Percentiles rank a stretch among this genome's conserved stretches.
phyloP scores from a whole-genome alignment of 371 early-diverging fungal genomes.

The Rhizomucor pusillus region DNA sequence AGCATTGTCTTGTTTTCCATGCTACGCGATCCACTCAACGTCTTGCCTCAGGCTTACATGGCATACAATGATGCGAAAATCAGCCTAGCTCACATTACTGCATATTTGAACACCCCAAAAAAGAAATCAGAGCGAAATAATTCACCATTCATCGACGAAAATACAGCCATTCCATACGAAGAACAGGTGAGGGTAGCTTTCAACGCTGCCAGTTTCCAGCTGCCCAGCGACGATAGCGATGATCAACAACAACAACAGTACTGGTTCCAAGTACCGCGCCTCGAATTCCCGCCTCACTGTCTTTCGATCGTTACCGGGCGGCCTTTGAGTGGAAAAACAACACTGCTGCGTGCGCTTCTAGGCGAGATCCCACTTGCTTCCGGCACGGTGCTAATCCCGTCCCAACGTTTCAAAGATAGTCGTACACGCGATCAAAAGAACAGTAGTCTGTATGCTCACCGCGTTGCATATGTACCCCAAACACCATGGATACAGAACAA shows the following conservation, averaged over 20 bases:
- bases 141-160: slow-evolving; percentile 12
- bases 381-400: slow-evolving; percentile 47
- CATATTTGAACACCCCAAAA: slow-evolving; percentile 40
- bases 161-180: slow-evolving; percentile 5
- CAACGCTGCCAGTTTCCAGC: slow-evolving; percentile 21
- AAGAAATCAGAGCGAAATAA: slow-evolving; percentile 9
- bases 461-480: slow-evolving; percentile 73
- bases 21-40: slow-evolving; percentile 62
- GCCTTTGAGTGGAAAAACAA: slow-evolving; percentile 65
- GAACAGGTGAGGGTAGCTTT: slow-evolving; percentile 24
- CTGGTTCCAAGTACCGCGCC: slow-evolving; percentile 17
- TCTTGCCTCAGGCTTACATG: slow-evolving; percentile 60
- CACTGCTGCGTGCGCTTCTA: slow-evolving; percentile 64
- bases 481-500: slow-evolving; percentile 80
- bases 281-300: slow-evolving; percentile 55
- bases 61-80: slow-evolving; percentile 55
- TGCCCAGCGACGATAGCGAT: slow-evolving; percentile 13
- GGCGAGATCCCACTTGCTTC: slow-evolving; percentile 56
- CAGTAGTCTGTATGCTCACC: slow-evolving; percentile 17
- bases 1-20: slow-evolving; percentile 64
- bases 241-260: background rate
- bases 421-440: slow-evolving; percentile 14
- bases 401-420: slow-evolving; percentile 11
- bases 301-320: slow-evolving; percentile 64
- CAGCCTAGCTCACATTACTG: slow-evolving; percentile 52